phyloP scores from a whole-genome alignment of 2,329 filamentous ascomycete genomes.

The Colletotrichum simmondsii region DNA sequence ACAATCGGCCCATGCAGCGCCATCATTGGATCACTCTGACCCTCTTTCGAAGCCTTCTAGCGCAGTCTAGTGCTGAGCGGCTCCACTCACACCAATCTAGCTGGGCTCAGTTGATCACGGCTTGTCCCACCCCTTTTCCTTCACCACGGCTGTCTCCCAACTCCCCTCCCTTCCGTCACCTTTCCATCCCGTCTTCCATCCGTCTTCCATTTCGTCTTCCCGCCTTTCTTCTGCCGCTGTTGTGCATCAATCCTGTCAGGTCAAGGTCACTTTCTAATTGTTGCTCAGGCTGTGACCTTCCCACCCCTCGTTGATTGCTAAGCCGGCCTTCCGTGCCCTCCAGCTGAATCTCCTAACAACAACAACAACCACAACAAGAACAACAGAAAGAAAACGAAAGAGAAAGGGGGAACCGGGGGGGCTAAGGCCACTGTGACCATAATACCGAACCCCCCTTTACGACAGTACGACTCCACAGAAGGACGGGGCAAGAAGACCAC shows the following conservation, averaged over 20 bases:
- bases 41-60: slow-evolving; percentile 30
- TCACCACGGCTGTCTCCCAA: neutral
- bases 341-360: neutral
- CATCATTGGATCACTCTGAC: slow-evolving; percentile 9
- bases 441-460: neutral
- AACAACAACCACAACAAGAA: neutral
- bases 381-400: neutral
- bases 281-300: neutral
- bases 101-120: neutral
- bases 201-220: neutral
- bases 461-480: slow-evolving; percentile 5
- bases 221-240: neutral
- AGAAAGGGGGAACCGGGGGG: neutral
- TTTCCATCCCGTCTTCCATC: slow-evolving; percentile 13
- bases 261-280: neutral
- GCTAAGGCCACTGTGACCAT: neutral
- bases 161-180: neutral
- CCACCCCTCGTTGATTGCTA: neutral
- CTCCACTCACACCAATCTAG: slow-evolving; percentile 16
- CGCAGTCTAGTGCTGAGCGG: slow-evolving; percentile 3
- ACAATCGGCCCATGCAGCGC: neutral
- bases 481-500: neutral
- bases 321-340: neutral
- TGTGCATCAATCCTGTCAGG: neutral
- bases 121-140: slow-evolving; percentile 2